Evolutionary conservation across 345 rosid species (phyloP), one percentile per base, ranked within the genome.

Genomic region (Gossypium turneri): DNA sequence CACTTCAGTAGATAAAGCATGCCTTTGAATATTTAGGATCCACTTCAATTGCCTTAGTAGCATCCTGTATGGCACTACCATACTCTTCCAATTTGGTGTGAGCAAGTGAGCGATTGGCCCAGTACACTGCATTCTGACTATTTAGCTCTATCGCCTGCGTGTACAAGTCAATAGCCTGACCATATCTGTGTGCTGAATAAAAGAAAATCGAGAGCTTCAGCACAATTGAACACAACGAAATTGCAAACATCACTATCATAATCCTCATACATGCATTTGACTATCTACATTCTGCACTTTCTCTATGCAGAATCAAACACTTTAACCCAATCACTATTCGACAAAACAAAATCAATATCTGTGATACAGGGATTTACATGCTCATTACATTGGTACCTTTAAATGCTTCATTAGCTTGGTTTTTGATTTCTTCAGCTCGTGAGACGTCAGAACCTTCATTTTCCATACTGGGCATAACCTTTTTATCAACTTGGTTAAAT

Each of bases 41-140:
- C 44, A 92, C 77, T 83, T 92, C 97, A 73, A 88, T 82, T 78
- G 98, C 98, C 84, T 86, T 85, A 44, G 97, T 86, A 71, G 97
- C 95, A 88, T 94, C 98, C 43, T 78, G 90, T 84, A 94, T 94
- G 8, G 97, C 97, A 83, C 98, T 92, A 4, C 98, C 98, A 82
- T 91, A 94, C 82, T 94, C 98, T 90, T 94, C 98, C 79, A 94
- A 79, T 66, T 91, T 94, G 9, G 95, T 78, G 82, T 92, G 98
- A 60, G 97, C 93, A 76, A 92, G 86, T 63, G 98, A 90, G 60
- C 98, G 97, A 75, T 94, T 92, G 34, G 98, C 98, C 87, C 93
- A 94, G 79, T 92, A 94, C 74, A 94, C 95, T 80, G 97, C 94
- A 79, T 90, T 94, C 62, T 80, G 80, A 25, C 79, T 19, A 72